phyloP scores from a whole-genome alignment of 345 rosid species.

The Eucalyptus pauciflora region DNA sequence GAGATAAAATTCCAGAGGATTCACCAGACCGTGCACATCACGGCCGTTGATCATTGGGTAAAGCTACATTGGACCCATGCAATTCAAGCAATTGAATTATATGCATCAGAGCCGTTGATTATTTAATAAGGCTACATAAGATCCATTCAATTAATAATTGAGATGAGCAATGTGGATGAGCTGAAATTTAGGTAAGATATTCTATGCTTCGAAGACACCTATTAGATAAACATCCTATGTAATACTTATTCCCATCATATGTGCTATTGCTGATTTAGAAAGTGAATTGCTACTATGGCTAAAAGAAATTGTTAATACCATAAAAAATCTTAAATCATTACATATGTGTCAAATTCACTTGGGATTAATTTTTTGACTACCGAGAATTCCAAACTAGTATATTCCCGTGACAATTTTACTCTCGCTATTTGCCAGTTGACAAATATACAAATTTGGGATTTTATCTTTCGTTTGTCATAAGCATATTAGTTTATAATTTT shows the following conservation, averaged over 20 bases:
- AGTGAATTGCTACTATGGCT: neutral
- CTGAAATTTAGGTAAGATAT: neutral
- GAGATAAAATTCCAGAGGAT: neutral
- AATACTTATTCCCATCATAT: neutral
- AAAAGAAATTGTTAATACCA: neutral
- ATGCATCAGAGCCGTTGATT: neutral
- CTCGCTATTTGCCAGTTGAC: too few relatives aligned
- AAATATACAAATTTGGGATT: too few relatives aligned
- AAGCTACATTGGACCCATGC: too few relatives aligned
- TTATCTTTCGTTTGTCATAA: too few relatives aligned
- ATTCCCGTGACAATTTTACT: too few relatives aligned
- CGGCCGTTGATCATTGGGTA: neutral
- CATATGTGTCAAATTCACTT: too few relatives aligned
- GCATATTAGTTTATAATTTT: too few relatives aligned
- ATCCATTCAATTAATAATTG: neutral
- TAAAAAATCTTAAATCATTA: too few relatives aligned
- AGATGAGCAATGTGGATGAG: neutral
- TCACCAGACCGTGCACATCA: neutral
- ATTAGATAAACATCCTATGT: neutral
- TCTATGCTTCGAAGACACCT: neutral
- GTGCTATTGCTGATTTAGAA: neutral
- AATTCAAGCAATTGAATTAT: too few relatives aligned
- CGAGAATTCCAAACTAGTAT: too few relatives aligned
- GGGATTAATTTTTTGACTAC: accelerated
- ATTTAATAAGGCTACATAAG: neutral